phyloP scores from a whole-genome alignment of 352 stramenopile species.

The Globisporangium orthogonon region DNA sequence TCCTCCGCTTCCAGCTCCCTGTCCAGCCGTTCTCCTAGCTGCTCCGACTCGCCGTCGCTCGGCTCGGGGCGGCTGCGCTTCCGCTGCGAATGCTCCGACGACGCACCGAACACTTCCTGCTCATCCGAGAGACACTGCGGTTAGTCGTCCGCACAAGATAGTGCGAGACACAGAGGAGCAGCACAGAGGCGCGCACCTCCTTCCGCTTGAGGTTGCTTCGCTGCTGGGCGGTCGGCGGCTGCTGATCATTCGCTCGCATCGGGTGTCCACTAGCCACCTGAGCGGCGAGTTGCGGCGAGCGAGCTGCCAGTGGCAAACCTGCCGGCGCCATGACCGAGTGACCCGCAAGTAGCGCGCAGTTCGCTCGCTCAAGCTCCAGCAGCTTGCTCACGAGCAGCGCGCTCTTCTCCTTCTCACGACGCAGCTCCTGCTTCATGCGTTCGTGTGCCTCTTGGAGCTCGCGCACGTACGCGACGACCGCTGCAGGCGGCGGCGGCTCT shows the following conservation, averaged over 20 bases:
- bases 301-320: too few species aligned
- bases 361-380: constrained; percentile 54
- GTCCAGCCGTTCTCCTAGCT: background rate
- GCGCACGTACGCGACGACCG: constrained; percentile 26
- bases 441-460: constrained; percentile 52
- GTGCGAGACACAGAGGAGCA: too few species aligned
- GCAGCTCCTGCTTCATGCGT: constrained; percentile 42
- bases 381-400: constrained; percentile 48
- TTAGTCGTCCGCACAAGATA: background rate
- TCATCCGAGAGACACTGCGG: background rate
- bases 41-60: background rate
- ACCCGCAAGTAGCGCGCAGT: constrained; percentile 4
- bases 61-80: background rate
- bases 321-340: background rate
- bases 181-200: background rate
- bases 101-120: background rate
- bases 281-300: too few species aligned
- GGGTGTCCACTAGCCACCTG: too few species aligned
- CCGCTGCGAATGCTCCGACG: background rate
- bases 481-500: background rate
- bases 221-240: background rate
- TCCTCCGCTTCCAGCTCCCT: background rate
- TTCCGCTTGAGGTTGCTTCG: background rate
- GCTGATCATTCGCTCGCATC: background rate
- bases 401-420: constrained; percentile 59